A percentile compares a stretch with the other conserved stretches of the same genome.
phyloP scores from a whole-genome alignment of 805 yeast species.

The Danielia reshetovae region DNA sequence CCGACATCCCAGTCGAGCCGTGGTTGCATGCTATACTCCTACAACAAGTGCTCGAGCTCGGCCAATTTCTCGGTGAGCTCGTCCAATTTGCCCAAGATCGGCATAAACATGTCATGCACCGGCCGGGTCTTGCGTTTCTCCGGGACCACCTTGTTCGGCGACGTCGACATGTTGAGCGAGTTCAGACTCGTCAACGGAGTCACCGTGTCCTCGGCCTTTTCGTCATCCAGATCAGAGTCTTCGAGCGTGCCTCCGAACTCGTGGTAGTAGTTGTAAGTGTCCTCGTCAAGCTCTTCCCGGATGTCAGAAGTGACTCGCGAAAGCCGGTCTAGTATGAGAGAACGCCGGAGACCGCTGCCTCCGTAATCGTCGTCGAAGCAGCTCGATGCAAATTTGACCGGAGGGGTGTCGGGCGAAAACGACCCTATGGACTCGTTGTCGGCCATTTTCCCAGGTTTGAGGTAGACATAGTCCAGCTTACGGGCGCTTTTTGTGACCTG shows the following conservation, averaged over 20 bases:
- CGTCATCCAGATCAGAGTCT: constrained; percentile 3
- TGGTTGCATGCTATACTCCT: too few species aligned
- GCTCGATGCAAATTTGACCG: constrained; percentile 1
- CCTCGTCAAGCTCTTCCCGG: constrained; percentile 24
- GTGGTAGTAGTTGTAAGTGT: constrained; percentile 14
- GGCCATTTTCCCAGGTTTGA: constrained; percentile 1
- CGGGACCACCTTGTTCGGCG: constrained; percentile 10
- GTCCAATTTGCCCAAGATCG: constrained; percentile 49
- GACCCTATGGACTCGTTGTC: constrained; percentile 32
- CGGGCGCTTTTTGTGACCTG: constrained; percentile 24
- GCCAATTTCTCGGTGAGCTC: constrained; percentile 41
- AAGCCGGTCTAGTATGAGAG: constrained; percentile 35
- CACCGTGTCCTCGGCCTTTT: constrained; percentile 14
- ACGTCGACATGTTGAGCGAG: constrained; percentile 17
- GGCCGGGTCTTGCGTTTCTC: constrained; percentile 28
- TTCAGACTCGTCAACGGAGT: constrained; percentile 39
- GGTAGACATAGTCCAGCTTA: not conserved
- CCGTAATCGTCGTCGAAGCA: constrained; percentile 4
- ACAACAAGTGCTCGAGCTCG: constrained; percentile 24
- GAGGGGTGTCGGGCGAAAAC: constrained; percentile 37
- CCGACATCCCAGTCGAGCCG: too few species aligned
- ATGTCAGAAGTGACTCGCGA: constrained; percentile 38
- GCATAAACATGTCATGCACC: constrained; percentile 53
- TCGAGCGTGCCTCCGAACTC: constrained; percentile 6
- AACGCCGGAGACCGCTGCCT: constrained; percentile 24